Evolutionary conservation across 78 protist species (phyloP).

Genomic region (Pigoraptor vietnamica): DNA sequence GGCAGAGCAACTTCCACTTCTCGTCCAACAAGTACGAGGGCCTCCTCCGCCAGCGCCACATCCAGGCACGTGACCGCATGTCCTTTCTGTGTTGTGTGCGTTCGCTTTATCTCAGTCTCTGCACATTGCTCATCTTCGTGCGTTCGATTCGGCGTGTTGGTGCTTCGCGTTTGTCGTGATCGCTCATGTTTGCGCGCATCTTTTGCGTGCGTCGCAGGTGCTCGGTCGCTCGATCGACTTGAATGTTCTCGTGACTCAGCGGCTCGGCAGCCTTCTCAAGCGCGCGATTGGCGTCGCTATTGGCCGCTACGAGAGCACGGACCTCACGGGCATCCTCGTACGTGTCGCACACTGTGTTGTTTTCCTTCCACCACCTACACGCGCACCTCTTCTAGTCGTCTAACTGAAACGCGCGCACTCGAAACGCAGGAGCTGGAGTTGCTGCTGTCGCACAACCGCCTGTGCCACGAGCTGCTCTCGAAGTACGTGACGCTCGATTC

Average conservation of each 20-base stretch:
- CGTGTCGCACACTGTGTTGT: background rate
- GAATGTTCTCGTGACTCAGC: constrained; percentile 57
- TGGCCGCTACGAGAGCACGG: constrained; percentile 54
- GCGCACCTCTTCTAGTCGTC: background rate
- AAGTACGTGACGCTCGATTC: constrained; percentile 55
- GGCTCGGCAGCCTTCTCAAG: constrained; percentile 47
- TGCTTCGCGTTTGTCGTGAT: no score
- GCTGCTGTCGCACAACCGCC: constrained; percentile 34
- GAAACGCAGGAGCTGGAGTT: constrained; percentile 58
- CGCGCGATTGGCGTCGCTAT: constrained; percentile 65
- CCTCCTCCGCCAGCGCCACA: constrained; percentile 62
- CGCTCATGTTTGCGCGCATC: no score
- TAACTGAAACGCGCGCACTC: no score
- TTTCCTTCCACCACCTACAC: background rate
- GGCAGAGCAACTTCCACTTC: background rate
- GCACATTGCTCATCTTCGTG: no score
- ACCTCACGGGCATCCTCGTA: constrained; percentile 43
- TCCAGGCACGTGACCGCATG: constrained; percentile 23
- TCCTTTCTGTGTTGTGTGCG: no score
- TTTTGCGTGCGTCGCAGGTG: no score
- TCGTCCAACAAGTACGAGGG: constrained; percentile 55
- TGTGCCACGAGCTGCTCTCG: constrained; percentile 47
- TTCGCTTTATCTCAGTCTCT: no score
- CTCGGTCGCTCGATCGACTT: constrained; percentile 75
- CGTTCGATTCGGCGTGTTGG: no score